Conservation (phyloP, 306 rosid species). For the Vigna radiata region DNA sequence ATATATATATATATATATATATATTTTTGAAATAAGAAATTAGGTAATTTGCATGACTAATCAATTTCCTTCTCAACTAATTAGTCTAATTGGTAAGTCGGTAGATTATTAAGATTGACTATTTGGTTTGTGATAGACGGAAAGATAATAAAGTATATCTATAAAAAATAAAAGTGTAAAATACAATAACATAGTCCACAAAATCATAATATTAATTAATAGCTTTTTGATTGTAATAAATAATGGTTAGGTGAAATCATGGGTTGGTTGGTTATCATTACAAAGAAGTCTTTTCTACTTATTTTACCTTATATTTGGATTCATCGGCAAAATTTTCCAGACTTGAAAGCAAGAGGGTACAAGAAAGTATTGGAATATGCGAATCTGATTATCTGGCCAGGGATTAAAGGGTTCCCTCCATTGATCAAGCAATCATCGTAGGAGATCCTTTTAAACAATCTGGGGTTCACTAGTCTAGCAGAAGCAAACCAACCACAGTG, state of each 20-base stretch:
- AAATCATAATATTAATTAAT: not conserved
- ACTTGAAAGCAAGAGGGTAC: slow-evolving; percentile 67
- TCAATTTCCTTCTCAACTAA: too few species aligned
- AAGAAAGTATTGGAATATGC: slow-evolving; percentile 67
- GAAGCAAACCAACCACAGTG: slow-evolving; percentile 89
- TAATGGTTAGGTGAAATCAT: not conserved
- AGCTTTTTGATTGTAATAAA: not conserved
- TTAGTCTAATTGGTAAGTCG: too few species aligned
- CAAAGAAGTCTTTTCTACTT: slow-evolving; percentile 31
- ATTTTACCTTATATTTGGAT: slow-evolving; percentile 8
- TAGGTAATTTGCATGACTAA: too few species aligned
- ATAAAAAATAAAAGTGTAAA: too few species aligned
- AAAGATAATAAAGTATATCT: too few species aligned
- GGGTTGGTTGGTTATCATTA: not conserved
- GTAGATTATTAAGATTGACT: too few species aligned
- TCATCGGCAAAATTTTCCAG: slow-evolving; percentile 67
- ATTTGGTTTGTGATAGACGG: too few species aligned
- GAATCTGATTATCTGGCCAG: slow-evolving; percentile 59
- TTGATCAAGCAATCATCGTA: slow-evolving; percentile 75
- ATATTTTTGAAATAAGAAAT: too few species aligned
- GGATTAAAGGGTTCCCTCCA: slow-evolving; percentile 61
- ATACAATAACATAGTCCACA: not conserved
- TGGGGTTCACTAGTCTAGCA: slow-evolving; percentile 59
- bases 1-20: too few species aligned
- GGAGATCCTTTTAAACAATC: slow-evolving; percentile 65